Percentiles rank a stretch among this genome's conserved stretches.
These are phyloP conservation scores for Microcyclospora pomicola DNA, from an alignment of 2,329 filamentous ascomycete species.

Conservation along the genomic window DNA sequence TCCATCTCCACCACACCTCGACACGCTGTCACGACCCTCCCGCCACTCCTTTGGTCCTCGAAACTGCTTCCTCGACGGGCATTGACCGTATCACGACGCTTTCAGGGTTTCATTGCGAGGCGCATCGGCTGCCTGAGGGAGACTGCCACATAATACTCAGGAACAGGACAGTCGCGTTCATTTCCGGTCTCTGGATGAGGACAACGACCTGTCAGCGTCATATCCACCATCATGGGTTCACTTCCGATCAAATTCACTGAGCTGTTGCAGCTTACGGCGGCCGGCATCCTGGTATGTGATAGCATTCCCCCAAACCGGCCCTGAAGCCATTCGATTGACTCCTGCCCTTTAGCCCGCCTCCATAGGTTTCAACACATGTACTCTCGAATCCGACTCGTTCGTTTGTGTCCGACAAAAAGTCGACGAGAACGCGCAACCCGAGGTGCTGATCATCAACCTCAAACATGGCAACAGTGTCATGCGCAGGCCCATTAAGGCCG, in stretches of 20 bases:
- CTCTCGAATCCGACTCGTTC: constrained; percentile 92
- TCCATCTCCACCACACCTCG: too few species aligned
- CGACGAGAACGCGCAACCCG: constrained; percentile 66
- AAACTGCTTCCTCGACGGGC: too few species aligned
- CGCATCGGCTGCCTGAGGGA: too few species aligned
- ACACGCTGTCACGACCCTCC: too few species aligned
- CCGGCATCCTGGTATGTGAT: constrained; percentile 35
- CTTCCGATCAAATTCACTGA: constrained; percentile 89
- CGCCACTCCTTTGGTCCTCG: too few species aligned
- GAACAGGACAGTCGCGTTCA: neutral
- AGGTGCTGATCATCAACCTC: constrained; percentile 95
- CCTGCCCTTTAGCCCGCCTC: constrained; percentile 27
- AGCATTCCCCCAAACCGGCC: neutral
- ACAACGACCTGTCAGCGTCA: neutral
- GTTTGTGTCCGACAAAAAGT: constrained; percentile 95
- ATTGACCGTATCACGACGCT: too few species aligned
- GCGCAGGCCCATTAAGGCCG: constrained; percentile 90
- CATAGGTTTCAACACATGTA: constrained; percentile 83
- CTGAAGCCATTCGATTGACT: neutral
- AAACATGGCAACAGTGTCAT: constrained; percentile 96
- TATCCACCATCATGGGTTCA: constrained; percentile 41
- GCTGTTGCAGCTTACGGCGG: constrained; percentile 53
- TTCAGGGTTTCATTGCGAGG: too few species aligned
- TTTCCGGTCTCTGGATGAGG: neutral
- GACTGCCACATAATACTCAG: neutral